These are phyloP conservation scores for Microsporum canis DNA, from an alignment of 2,329 filamentous ascomycete genomes.

Conservation along the genomic window DNA sequence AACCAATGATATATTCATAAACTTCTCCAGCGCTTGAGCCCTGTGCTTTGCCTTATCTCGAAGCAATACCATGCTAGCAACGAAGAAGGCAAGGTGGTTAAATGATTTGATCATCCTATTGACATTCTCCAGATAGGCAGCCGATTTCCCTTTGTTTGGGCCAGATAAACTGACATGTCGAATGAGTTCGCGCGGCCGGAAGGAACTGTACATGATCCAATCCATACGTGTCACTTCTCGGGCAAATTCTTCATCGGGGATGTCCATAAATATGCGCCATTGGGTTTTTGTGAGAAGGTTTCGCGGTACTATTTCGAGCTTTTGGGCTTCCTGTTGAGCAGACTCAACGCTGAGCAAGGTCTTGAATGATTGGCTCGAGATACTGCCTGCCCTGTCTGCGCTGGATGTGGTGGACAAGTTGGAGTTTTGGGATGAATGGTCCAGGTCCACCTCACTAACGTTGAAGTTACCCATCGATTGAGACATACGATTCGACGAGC, in stretches of 20 bases:
- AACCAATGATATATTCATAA: constrained; percentile 70
- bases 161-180: constrained; percentile 70
- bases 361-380: constrained; percentile 32
- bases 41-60: constrained; percentile 94
- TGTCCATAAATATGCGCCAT: constrained; percentile 84
- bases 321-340: constrained; percentile 66
- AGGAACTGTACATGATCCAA: constrained; percentile 96
- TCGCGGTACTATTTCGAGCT: constrained; percentile 57
- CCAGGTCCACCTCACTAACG: constrained; percentile 29
- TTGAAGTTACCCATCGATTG: constrained; percentile 29
- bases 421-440: constrained; percentile 29
- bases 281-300: constrained; percentile 69
- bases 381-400: constrained; percentile 29
- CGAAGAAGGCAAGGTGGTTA: constrained; percentile 74
- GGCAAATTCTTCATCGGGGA: constrained; percentile 72
- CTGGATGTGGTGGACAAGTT: constrained; percentile 31
- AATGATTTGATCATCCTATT: constrained; percentile 92
- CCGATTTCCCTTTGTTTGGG: constrained; percentile 45
- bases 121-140: constrained; percentile 69
- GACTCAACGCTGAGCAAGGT: constrained; percentile 46
- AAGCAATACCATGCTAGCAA: constrained; percentile 71
- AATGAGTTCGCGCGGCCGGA: constrained; percentile 82
- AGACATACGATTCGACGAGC: constrained; percentile 27
- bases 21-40: constrained; percentile 83
- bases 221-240: constrained; percentile 90